These are phyloP conservation scores for Gaertneriomyces sp. DNA, from an alignment of 192 early-diverging fungal species.

Conservation along the genomic window DNA sequence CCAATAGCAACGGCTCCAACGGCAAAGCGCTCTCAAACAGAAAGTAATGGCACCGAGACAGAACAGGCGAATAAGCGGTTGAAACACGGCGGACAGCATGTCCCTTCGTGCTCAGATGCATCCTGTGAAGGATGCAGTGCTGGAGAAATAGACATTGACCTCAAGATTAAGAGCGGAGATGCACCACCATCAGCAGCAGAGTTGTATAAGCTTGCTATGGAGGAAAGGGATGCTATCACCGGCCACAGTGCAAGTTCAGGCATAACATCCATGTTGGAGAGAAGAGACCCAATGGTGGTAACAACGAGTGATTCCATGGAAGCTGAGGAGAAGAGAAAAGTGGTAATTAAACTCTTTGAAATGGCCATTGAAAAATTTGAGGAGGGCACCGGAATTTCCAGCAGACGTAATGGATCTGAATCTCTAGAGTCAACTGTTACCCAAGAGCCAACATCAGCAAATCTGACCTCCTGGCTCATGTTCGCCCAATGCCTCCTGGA, in stretches of 20 bases:
- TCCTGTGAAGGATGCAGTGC: constrained; percentile 14
- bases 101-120: constrained; percentile 14
- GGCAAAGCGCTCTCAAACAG: no score
- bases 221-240: constrained; percentile 17
- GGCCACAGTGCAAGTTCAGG: no score
- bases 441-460: neutral
- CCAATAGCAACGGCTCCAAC: no score
- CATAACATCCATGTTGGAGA: neutral
- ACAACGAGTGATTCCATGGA: neutral
- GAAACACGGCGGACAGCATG: neutral
- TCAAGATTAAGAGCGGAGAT: neutral
- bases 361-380: constrained; percentile 23
- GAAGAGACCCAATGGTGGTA: neutral
- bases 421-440: neutral
- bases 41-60: no score
- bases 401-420: neutral
- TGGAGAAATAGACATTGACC: constrained; percentile 21
- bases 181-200: constrained; percentile 15
- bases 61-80: no score
- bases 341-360: constrained; percentile 23
- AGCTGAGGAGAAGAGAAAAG: constrained; percentile 4
- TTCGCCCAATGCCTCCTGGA: constrained; percentile 25
- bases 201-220: constrained; percentile 24
- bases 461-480: constrained; percentile 12
- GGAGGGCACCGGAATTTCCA: constrained; percentile 6